These are phyloP conservation scores for Nepenthes alata DNA, from an alignment of 179 eudicot genomes.

Conservation along the genomic window DNA sequence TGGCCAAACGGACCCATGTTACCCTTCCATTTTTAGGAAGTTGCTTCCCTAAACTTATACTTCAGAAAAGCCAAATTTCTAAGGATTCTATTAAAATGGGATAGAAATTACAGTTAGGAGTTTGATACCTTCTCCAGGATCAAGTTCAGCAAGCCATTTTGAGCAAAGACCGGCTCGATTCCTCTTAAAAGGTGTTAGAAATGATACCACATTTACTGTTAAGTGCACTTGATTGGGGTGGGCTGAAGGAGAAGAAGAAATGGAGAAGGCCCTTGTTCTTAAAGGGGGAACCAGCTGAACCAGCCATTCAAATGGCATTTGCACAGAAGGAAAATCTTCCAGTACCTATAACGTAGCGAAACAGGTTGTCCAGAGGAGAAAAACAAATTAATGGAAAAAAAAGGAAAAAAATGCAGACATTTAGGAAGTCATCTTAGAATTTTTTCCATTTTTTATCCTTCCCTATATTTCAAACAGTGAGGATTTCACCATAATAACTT, in stretches of 20 bases:
- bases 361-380: not conserved
- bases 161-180: conserved; percentile 90
- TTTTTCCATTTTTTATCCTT: too few relatives aligned
- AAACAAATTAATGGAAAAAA: not conserved
- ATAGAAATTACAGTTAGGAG: not conserved
- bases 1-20: too few relatives aligned
- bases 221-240: conserved; percentile 86
- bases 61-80: not conserved
- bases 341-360: conserved; percentile 43
- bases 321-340: conserved; percentile 92
- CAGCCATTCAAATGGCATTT: conserved; percentile 97
- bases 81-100: not conserved
- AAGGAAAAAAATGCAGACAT: not conserved
- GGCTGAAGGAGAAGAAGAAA: conserved; percentile 70
- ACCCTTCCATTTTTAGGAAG: too few relatives aligned
- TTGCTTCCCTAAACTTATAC: too few relatives aligned
- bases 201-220: conserved; percentile 67
- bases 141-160: conserved; percentile 76
- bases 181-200: conserved; percentile 91
- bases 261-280: conserved; percentile 81
- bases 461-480: too few relatives aligned
- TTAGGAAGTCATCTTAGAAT: too few relatives aligned
- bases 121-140: conserved; percentile 48
- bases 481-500: too few relatives aligned
- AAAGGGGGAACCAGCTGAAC: conserved; percentile 85